Conservation (phyloP, 2,329 filamentous ascomycete species). For the Monosporascus cannonballus region DNA sequence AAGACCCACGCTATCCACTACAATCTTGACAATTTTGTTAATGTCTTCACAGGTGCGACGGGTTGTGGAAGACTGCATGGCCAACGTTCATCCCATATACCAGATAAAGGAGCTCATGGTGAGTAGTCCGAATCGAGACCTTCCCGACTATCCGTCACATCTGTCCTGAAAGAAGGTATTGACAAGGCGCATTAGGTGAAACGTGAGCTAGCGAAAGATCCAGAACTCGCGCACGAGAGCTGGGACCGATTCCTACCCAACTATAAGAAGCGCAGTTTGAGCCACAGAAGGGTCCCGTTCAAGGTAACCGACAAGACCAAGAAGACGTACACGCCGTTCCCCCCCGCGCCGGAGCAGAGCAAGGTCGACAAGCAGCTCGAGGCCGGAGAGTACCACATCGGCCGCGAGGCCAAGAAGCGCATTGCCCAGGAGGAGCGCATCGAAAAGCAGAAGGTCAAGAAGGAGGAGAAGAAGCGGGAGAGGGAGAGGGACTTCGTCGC, state of each 20-base stretch:
- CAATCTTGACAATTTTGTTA: not conserved
- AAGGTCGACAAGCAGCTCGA: conserved; percentile 98
- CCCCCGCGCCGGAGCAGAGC: conserved; percentile 94
- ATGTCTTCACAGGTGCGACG: conserved; percentile 49
- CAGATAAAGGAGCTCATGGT: conserved; percentile 71
- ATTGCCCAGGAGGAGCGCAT: conserved; percentile 72
- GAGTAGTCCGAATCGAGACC: conserved; percentile 56
- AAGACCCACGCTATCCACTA: not conserved
- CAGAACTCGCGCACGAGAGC: conserved; percentile 76
- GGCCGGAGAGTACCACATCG: conserved; percentile 92
- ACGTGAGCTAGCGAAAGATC: conserved; percentile 83
- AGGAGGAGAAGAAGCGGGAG: conserved; percentile 81
- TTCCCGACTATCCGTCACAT: no score
- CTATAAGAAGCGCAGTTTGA: conserved; percentile 90
- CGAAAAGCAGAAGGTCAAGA: conserved; percentile 81
- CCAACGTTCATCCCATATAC: conserved; percentile 95
- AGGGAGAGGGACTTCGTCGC: conserved; percentile 81
- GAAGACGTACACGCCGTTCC: conserved; percentile 96
- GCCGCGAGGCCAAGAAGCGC: conserved; percentile 86
- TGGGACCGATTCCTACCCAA: conserved; percentile 97
- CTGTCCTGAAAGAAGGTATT: conserved; percentile 4
- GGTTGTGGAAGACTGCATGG: conserved; percentile 93
- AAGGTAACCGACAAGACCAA: conserved; percentile 89
- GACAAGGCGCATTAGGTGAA: conserved; percentile 64
- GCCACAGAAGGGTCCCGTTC: conserved; percentile 73